These are phyloP conservation scores for Ceratorhiza oryzae-sativae DNA, from an alignment of 1,284 basidiomycete species.

Conservation along the genomic window DNA sequence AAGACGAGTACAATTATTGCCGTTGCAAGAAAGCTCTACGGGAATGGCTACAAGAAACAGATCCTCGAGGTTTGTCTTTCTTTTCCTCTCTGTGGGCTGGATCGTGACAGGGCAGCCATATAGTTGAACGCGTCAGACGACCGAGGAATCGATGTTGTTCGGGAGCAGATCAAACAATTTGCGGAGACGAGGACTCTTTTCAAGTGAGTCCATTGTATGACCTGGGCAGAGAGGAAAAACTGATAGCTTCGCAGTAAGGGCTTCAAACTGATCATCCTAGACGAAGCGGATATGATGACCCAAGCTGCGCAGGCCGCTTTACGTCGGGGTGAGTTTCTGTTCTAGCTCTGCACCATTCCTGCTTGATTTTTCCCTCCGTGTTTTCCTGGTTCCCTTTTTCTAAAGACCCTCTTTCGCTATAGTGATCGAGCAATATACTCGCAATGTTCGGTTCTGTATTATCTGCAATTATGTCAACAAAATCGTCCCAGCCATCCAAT, in stretches of 20 bases:
- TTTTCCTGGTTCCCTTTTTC: no score
- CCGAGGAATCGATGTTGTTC: slow-evolving; percentile 96
- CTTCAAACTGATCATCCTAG: slow-evolving; percentile 97
- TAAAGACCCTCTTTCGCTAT: no score
- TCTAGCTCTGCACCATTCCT: no score
- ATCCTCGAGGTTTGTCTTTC: slow-evolving; percentile 83
- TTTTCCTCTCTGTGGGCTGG: background rate
- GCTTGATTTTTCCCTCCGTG: no score
- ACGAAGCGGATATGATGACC: slow-evolving; percentile 99
- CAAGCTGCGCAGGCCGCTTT: slow-evolving; percentile 96
- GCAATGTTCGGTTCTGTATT: slow-evolving; percentile 98
- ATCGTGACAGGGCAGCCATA: background rate
- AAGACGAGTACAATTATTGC: slow-evolving; percentile 99
- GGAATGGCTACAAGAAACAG: slow-evolving; percentile 81
- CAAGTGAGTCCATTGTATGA: slow-evolving; percentile 49
- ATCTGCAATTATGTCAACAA: slow-evolving; percentile 99
- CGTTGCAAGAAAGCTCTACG: slow-evolving; percentile 93
- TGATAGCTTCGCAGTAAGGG: slow-evolving; percentile 72
- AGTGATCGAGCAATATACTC: slow-evolving; percentile 98
- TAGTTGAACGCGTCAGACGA: slow-evolving; percentile 97
- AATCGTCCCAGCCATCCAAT: slow-evolving; percentile 98
- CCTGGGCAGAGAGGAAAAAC: background rate
- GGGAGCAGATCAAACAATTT: slow-evolving; percentile 99
- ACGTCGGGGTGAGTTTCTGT: slow-evolving; percentile 72
- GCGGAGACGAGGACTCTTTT: slow-evolving; percentile 92